These are phyloP conservation scores for Microdochium paspali DNA, from an alignment of 2,329 filamentous ascomycete species.

Conservation along the genomic window DNA sequence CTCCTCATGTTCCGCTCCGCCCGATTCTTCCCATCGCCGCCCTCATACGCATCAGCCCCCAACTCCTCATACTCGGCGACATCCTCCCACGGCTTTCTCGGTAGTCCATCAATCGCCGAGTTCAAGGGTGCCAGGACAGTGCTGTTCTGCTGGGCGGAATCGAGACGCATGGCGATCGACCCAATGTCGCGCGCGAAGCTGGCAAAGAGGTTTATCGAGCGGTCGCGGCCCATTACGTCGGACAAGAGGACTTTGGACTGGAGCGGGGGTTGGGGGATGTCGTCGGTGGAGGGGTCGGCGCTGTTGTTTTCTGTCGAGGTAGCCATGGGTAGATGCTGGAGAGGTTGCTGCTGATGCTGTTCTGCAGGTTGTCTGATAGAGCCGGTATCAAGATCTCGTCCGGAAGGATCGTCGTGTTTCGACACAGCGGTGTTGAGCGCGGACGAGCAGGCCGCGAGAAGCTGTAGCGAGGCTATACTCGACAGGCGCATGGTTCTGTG, in stretches of 20 bases:
- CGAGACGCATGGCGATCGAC: slow-evolving; percentile 57
- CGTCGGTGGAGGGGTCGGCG: not conserved
- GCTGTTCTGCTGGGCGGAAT: slow-evolving; percentile 57
- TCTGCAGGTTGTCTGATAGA: no score
- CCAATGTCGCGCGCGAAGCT: slow-evolving; percentile 69
- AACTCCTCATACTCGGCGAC: slow-evolving; percentile 60
- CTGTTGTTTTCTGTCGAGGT: not conserved
- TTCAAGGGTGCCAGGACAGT: slow-evolving; percentile 87
- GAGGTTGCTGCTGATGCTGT: no score
- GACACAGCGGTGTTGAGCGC: slow-evolving; percentile 2
- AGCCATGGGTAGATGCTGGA: no score
- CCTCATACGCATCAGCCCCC: slow-evolving; percentile 67
- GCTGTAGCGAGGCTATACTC: not conserved
- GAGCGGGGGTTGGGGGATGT: slow-evolving; percentile 10
- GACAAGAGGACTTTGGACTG: slow-evolving; percentile 58
- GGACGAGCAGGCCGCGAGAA: slow-evolving; percentile 1
- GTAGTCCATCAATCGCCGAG: slow-evolving; percentile 65
- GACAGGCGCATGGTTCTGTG: slow-evolving; percentile 7
- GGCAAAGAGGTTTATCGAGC: slow-evolving; percentile 76
- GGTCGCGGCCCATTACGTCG: slow-evolving; percentile 74
- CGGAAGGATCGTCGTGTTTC: no score
- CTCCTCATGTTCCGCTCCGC: slow-evolving; percentile 66
- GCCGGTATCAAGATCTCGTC: no score
- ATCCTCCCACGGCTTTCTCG: slow-evolving; percentile 81
- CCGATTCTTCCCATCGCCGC: slow-evolving; percentile 62